Conservation (phyloP, 2,329 filamentous ascomycete genomes). For the Aureobasidium zeae region DNA sequence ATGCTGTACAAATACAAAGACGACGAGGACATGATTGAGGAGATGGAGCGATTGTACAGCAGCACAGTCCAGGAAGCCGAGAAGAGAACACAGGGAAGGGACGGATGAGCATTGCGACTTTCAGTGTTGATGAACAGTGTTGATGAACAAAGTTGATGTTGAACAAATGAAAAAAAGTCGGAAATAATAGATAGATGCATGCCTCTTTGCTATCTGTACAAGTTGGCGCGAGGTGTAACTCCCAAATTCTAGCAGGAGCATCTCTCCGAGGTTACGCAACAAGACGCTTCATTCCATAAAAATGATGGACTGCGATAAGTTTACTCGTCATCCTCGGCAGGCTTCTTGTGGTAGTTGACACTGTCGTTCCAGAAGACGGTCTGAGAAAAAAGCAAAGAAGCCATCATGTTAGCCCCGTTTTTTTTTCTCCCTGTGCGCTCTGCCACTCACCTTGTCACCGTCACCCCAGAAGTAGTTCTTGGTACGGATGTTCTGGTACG, state of each 20-base stretch:
- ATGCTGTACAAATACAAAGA: slow-evolving; percentile 17
- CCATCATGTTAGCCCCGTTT: not conserved
- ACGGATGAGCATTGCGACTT: not conserved
- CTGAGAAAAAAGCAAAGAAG: slow-evolving; percentile 23
- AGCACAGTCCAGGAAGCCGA: slow-evolving; percentile 14
- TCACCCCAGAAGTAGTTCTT: slow-evolving; percentile 96
- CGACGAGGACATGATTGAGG: slow-evolving; percentile 17
- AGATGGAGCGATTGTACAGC: slow-evolving; percentile 18
- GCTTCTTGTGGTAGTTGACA: slow-evolving; percentile 94
- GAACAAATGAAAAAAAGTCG: too few relatives aligned
- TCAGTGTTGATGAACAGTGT: not conserved
- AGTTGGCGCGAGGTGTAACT: slow-evolving; percentile 15
- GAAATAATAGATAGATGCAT: slow-evolving; percentile 13
- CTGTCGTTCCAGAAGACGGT: slow-evolving; percentile 71
- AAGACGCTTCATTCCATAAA: slow-evolving; percentile 10
- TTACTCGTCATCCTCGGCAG: slow-evolving; percentile 47
- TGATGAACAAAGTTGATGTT: slow-evolving; percentile 7
- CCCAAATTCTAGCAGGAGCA: slow-evolving; percentile 7
- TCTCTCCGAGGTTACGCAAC: not conserved
- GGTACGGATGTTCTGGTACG: slow-evolving; percentile 94
- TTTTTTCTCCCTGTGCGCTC: not conserved
- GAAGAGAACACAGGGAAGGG: slow-evolving; percentile 10
- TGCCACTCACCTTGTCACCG: slow-evolving; percentile 71
- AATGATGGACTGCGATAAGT: slow-evolving; percentile 4
- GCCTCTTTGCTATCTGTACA: slow-evolving; percentile 14